Conservation (phyloP, 2,329 filamentous ascomycete genomes). For the Aureobasidium lini region DNA sequence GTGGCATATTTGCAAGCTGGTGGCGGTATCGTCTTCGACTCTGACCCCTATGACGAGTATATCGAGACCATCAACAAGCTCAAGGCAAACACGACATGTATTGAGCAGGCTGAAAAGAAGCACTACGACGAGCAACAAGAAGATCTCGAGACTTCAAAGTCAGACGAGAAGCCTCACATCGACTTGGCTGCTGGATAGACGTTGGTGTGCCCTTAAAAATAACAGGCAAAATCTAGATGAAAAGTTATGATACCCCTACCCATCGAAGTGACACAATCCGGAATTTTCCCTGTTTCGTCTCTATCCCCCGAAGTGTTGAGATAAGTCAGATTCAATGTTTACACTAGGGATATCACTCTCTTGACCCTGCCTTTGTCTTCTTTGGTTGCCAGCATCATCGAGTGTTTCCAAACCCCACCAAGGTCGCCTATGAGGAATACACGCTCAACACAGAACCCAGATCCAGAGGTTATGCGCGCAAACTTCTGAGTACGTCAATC, state of each 20-base stretch:
- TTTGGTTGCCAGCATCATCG: too few relatives aligned
- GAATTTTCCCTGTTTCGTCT: too few relatives aligned
- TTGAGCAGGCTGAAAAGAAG: constrained; percentile 71
- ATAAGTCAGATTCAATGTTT: too few relatives aligned
- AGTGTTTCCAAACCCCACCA: too few relatives aligned
- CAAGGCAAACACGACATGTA: constrained; percentile 80
- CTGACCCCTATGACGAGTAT: constrained; percentile 84
- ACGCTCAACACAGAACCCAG: too few relatives aligned
- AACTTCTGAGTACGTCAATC: too few relatives aligned
- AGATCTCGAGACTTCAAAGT: constrained; percentile 1
- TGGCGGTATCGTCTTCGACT: constrained; percentile 91
- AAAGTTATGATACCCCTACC: constrained; percentile 1
- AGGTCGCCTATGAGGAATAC: too few relatives aligned
- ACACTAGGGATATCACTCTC: too few relatives aligned
- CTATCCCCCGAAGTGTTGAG: too few relatives aligned
- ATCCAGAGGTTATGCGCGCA: too few relatives aligned
- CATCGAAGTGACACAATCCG: too few relatives aligned
- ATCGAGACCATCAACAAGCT: constrained; percentile 97
- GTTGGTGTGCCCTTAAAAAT: not conserved
- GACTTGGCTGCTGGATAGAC: constrained; percentile 14
- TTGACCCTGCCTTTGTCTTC: too few relatives aligned
- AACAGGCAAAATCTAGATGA: not conserved
- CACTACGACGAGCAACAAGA: constrained; percentile 44
- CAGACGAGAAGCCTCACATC: constrained; percentile 11
- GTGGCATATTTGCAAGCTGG: constrained; percentile 84